These are phyloP conservation scores for Epichloe festucae DNA, from an alignment of 2,329 filamentous ascomycete genomes.

Conservation along the genomic window DNA sequence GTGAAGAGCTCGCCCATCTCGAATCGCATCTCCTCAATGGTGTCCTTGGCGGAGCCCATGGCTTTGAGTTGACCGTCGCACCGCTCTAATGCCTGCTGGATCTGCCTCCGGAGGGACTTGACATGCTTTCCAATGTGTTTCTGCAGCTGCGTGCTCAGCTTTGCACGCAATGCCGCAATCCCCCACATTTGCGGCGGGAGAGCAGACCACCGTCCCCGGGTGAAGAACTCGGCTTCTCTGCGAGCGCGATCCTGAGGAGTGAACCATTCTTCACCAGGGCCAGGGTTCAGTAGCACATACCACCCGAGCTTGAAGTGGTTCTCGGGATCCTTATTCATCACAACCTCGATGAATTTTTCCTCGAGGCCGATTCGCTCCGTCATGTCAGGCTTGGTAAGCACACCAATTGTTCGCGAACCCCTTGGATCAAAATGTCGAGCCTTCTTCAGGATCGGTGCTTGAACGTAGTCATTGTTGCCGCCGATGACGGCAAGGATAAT, in stretches of 20 bases:
- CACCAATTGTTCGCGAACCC: constrained; percentile 36
- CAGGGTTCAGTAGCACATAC: constrained; percentile 38
- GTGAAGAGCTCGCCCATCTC: constrained; percentile 41
- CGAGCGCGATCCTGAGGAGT: constrained; percentile 27
- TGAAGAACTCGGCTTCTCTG: constrained; percentile 36
- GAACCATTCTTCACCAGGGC: constrained; percentile 32
- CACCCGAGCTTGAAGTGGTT: constrained; percentile 39
- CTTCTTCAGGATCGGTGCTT: constrained; percentile 37
- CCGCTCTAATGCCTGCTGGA: constrained; percentile 34
- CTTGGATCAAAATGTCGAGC: constrained; percentile 36
- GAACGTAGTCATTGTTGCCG: constrained; percentile 41
- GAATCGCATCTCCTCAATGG: constrained; percentile 38
- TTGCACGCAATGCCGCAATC: constrained; percentile 30
- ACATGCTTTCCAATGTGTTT: constrained; percentile 39
- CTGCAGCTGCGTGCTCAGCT: constrained; percentile 37
- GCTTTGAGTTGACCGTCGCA: constrained; percentile 36
- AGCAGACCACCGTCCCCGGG: constrained; percentile 33
- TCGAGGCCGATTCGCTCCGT: constrained; percentile 39
- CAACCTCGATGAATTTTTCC: constrained; percentile 40
- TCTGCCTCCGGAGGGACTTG: constrained; percentile 35
- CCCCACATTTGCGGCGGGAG: constrained; percentile 35
- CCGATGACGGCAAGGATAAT: constrained; percentile 43
- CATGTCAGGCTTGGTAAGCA: constrained; percentile 40
- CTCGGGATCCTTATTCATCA: constrained; percentile 35
- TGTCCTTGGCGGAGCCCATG: constrained; percentile 37